Evolutionary conservation across 1,284 basidiomycete genomes (phyloP), one percentile per base, ranked within the genome.

Genomic region (Chondrostereum purpureum): DNA sequence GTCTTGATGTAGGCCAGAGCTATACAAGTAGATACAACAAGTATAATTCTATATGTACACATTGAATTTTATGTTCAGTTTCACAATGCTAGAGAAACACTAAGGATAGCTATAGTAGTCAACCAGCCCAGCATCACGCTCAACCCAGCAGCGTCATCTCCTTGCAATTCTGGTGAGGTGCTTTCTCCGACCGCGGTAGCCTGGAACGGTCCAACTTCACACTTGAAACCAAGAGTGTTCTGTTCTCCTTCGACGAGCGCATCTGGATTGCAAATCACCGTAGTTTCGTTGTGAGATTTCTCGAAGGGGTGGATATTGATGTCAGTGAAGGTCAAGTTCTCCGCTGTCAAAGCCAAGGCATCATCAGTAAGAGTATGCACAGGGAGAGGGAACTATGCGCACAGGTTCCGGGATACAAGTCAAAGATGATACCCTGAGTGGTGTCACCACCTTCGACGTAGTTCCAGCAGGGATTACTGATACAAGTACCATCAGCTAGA

Each of bases 381-480:
- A 33, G 23, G 17, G 16, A 14, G 14, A 42, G 39, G 13, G 5
- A 24, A 16, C 8, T 5, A 8, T 13, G 40, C 42, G 22, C 47
- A 57, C 58, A 56, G 33, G 62, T 60, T 6, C 48, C 56, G 11
- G 61, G 58, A 46, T 57, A 66, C 13, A 66, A 47, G 45, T 66
- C 63, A n/a, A 66, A 59, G n/a, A 67, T 62, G 37, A 66, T 60
- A 5, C 55, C 59, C 34, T 63, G 59, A 10, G 62, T 61, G 18
- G 56, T 52, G 37, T 63, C 59, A 16, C 59, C 55, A 38, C 64
- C 64, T 21, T 56, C 39, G 34, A 66, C 58, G 37, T 53, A 63
- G 48, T 67, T 66, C 65, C 65, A 67, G 52, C 65, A 67, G 8
- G 63, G 63, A 23, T 55, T 55, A 39, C 58, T 63, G 43, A 67